Percentiles rank a stretch among this genome's conserved stretches.
Conservation (phyloP, 2,329 filamentous ascomycete genomes). For the Xenoacremonium recifei region DNA sequence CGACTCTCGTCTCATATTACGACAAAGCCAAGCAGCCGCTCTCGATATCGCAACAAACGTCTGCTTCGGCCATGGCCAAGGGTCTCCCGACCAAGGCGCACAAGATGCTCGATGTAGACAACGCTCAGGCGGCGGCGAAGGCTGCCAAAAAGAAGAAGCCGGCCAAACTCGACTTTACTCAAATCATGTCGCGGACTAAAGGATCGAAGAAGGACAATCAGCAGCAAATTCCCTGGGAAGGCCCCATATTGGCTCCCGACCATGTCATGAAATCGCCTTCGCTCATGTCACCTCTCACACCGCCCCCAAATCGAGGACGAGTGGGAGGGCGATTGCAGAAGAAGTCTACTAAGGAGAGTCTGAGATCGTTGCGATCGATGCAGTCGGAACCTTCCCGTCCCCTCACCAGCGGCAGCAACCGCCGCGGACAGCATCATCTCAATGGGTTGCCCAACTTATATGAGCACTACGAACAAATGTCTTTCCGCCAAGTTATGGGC, state of each 20-base stretch:
- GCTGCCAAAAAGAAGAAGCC: slow-evolving; percentile 43
- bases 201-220: slow-evolving; percentile 21
- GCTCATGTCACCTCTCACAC: slow-evolving; percentile 36
- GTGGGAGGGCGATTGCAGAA: slow-evolving; percentile 29
- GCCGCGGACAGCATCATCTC: slow-evolving; percentile 24
- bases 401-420: slow-evolving; percentile 25
- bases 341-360: slow-evolving; percentile 36
- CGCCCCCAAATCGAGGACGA: slow-evolving; percentile 23
- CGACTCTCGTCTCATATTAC: slow-evolving; percentile 57
- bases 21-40: slow-evolving; percentile 56
- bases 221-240: slow-evolving; percentile 30
- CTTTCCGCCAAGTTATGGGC: slow-evolving; percentile 43
- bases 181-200: slow-evolving; percentile 37
- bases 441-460: slow-evolving; percentile 51
- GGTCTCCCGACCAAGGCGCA: slow-evolving; percentile 49
- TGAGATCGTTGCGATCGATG: slow-evolving; percentile 25
- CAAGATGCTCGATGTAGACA: slow-evolving; percentile 46
- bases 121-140: slow-evolving; percentile 21
- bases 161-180: slow-evolving; percentile 47
- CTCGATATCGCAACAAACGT: slow-evolving; percentile 59
- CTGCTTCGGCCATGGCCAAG: slow-evolving; percentile 57
- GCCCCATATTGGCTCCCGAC: slow-evolving; percentile 34
- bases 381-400: slow-evolving; percentile 19
- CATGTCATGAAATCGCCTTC: slow-evolving; percentile 43
- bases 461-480: slow-evolving; percentile 58